Base-by-base conservation (phyloP, 768 basidiomycete species). In the Mrakia hoshinonis region DNA sequence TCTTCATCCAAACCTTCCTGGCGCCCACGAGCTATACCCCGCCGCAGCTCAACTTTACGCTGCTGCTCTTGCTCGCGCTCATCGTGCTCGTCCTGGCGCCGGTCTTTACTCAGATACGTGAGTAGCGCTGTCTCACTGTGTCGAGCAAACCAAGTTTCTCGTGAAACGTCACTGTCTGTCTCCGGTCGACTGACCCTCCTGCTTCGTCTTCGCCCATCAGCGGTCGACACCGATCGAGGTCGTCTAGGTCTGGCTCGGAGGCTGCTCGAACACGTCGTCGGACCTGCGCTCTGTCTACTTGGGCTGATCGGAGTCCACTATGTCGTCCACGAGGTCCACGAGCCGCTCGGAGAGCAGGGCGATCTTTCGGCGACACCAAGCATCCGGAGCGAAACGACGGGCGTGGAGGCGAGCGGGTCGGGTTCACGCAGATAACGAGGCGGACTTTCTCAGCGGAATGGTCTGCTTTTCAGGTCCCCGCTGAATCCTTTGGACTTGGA, bases 41-140 rank as follows among this genome's bases (percentile, higher is more conserved):
- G 24, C 31, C 54, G 18, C 65, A 61, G 46, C 54, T 72, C 55
- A 67, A 72, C 34, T 55, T 54, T 31, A 72, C 65, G 12, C 51
- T 67, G 5, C 52, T 72, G 1, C 58, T 72, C 22, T 46, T 72
- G 13, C 60, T 72, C n/a, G 31, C 55, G 9, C 70, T 72, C 29
- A 72, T 72, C 64, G 26, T 72, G 13, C 43, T 72, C 55, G 70
- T 72, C 11, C 64, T 72, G 9, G 64, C 70, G 29, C 70, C 70
- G 18, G 11, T 72, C 13, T 58, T 72, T 31, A 72, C 63, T 3
- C 29, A 36, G 10, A 51, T 72, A 12, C 70, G 70, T 72, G 47
- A 18, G 65, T 67, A 26, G 2, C 48, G 29, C 10, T 26, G 24
- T 43, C 39, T 2, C 52, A 22, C 34, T 31, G 22, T 70, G 18